Conservation (phyloP, 2,329 filamentous ascomycete species). For the Verticillium nubilum region DNA sequence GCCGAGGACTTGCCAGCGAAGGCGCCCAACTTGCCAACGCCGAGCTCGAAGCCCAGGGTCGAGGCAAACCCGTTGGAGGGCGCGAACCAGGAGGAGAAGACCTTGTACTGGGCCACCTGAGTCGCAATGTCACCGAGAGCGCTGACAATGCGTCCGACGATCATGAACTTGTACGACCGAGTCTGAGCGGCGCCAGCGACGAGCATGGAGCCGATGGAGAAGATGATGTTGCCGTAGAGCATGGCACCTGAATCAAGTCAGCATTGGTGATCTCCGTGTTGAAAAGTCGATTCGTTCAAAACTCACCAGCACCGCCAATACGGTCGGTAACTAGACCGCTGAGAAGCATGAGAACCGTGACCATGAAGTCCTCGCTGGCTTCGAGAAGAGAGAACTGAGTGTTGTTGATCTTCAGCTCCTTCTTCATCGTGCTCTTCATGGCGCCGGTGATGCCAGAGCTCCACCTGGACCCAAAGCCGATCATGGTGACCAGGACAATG, state of each 20-base stretch:
- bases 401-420: slow-evolving; percentile 55
- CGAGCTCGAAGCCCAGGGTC: slow-evolving; percentile 54
- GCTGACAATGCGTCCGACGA: slow-evolving; percentile 48
- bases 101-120: slow-evolving; percentile 59
- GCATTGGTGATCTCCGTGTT: no score
- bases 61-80: slow-evolving; percentile 57
- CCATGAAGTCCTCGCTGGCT: slow-evolving; percentile 59
- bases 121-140: slow-evolving; percentile 59
- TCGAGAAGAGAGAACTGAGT: slow-evolving; percentile 53
- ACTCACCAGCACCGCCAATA: slow-evolving; percentile 48
- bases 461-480: slow-evolving; percentile 57
- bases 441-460: slow-evolving; percentile 55
- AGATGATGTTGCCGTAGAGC: slow-evolving; percentile 57
- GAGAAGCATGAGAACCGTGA: slow-evolving; percentile 46
- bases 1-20: slow-evolving; percentile 57
- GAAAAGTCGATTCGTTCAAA: background rate
- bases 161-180: slow-evolving; percentile 55
- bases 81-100: slow-evolving; percentile 61
- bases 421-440: slow-evolving; percentile 57
- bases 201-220: slow-evolving; percentile 51
- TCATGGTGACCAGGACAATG: slow-evolving; percentile 44
- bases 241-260: slow-evolving; percentile 36
- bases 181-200: slow-evolving; percentile 52
- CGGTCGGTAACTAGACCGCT: slow-evolving; percentile 53
- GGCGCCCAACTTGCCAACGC: slow-evolving; percentile 54